Evolutionary conservation across 768 basidiomycete genomes (phyloP), one percentile per base, ranked within the genome.

Genomic region (Boletus vinaceobasis): DNA sequence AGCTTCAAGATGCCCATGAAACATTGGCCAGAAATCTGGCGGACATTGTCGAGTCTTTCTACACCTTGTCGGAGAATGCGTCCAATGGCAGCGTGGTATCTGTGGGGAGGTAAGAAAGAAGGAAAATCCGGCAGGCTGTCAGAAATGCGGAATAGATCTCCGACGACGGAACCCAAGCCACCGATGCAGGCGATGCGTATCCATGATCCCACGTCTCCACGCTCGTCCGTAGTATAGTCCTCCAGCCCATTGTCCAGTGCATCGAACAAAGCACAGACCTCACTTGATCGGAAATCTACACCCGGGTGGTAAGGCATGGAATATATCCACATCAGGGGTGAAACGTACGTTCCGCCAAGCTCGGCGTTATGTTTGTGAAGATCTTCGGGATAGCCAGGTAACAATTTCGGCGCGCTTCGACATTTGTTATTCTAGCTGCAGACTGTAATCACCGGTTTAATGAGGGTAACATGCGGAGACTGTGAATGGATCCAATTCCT

Each of bases 161-260:
- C 74, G 42, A 80, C 73, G 54, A 84, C 71, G 8, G 75, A 72
- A 17, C 82, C 76, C 52, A 94, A 72, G 10, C 87, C 87, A 43
- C 76, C 77, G 48, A 94, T 79, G 62, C 87, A 90, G 2, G 85
- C 83, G 7, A 89, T 80, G 58, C 96, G 89, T 48, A 94, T 81
- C 93, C 94, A 97, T 2, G 96, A 98, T 39, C 96, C 96, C 36
- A 99, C 88, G 66, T 99, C 97, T 5, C 96, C 96, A 60, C 96
- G 85, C 67, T 97, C 90, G 67, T 99, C 96, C 45, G 83, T 84
- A 6, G 91, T 88, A 66, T 98, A 99, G 73, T 99, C 95, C 19
- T 83, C 77, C 49, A 99, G 71, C 4, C 92, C 94, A n/a, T 65
- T 68, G n/a, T 86, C 69, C 36, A 91, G 65, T 19, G 81, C 78